Evolutionary conservation across 1,284 basidiomycete genomes (phyloP).

Genomic region (Inonotus hispidus): DNA sequence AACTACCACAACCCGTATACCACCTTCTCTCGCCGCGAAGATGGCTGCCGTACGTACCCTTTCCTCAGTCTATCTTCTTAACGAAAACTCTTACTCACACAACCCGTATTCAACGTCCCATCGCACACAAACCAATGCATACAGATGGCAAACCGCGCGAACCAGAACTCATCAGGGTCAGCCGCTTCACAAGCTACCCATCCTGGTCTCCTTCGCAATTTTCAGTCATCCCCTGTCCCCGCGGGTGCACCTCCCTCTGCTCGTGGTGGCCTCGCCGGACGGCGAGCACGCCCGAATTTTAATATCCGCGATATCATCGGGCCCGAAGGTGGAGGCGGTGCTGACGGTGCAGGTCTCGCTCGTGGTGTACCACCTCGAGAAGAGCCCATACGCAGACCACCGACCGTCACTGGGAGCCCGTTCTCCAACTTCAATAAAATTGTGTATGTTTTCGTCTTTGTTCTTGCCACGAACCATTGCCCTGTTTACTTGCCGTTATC

Average conservation of each 20-base stretch:
- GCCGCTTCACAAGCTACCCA: constrained; percentile 27
- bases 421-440: constrained; percentile 95
- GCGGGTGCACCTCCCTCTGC: constrained; percentile 26
- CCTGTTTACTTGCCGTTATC: constrained; percentile 14
- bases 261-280: constrained; percentile 39
- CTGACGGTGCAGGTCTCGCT: constrained; percentile 63
- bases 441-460: constrained; percentile 55
- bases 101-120: not conserved
- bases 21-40: constrained; percentile 87
- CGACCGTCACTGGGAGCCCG: constrained; percentile 56
- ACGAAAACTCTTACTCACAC: constrained; percentile 6
- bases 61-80: not conserved
- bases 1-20: constrained; percentile 60
- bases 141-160: constrained; percentile 53
- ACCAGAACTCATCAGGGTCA: constrained; percentile 28
- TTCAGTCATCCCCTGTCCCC: constrained; percentile 25
- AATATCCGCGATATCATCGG: constrained; percentile 56
- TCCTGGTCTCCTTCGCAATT: constrained; percentile 24
- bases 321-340: constrained; percentile 40
- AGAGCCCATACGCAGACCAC: constrained; percentile 36
- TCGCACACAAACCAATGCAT: too few relatives aligned
- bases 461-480: constrained; percentile 4
- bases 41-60: constrained; percentile 71
- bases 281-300: constrained; percentile 53
- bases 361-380: constrained; percentile 49